A percentile compares a stretch with the other conserved stretches of the same genome.
These are phyloP conservation scores for Saposhnikovia divaricata DNA, from an alignment of 129 eudicot species.

Conservation along the genomic window DNA sequence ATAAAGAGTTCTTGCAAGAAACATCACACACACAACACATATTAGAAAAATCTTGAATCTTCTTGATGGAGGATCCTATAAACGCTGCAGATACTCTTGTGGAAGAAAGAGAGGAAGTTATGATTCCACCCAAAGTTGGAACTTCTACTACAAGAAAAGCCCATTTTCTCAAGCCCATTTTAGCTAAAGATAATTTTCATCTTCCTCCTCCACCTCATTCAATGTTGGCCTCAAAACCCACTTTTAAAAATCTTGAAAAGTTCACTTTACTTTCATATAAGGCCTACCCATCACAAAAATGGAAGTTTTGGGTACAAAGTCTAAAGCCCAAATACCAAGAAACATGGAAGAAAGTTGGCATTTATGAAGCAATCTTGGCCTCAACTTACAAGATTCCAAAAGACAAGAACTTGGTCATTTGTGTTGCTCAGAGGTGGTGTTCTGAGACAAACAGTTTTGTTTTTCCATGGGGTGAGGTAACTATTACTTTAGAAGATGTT, in stretches of 20 bases:
- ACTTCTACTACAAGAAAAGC: not conserved
- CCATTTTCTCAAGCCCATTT: not conserved
- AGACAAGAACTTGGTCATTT: conserved; percentile 16
- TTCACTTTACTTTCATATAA: not conserved
- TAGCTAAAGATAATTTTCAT: not conserved
- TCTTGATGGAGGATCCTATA: not conserved
- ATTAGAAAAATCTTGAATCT: not conserved
- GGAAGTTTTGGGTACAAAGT: conserved; percentile 23
- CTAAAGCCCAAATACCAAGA: conserved; percentile 8
- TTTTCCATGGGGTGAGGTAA: conserved; percentile 48
- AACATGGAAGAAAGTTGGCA: conserved; percentile 20
- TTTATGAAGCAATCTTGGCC: conserved; percentile 24
- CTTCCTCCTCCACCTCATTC: not conserved
- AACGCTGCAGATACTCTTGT: not conserved
- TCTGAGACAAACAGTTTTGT: conserved; percentile 32
- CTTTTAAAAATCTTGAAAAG: not conserved
- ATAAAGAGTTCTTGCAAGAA: too few relatives aligned
- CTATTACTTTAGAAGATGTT: conserved; percentile 42
- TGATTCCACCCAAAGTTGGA: not conserved
- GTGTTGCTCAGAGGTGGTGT: conserved; percentile 32
- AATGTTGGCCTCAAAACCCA: not conserved
- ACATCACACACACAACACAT: too few relatives aligned
- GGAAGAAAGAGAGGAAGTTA: not conserved
- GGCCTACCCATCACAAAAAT: not conserved
- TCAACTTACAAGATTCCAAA: conserved; percentile 17